Base-by-base conservation (phyloP, 164 flowering plant genomes). In the Malania oleifera region DNA sequence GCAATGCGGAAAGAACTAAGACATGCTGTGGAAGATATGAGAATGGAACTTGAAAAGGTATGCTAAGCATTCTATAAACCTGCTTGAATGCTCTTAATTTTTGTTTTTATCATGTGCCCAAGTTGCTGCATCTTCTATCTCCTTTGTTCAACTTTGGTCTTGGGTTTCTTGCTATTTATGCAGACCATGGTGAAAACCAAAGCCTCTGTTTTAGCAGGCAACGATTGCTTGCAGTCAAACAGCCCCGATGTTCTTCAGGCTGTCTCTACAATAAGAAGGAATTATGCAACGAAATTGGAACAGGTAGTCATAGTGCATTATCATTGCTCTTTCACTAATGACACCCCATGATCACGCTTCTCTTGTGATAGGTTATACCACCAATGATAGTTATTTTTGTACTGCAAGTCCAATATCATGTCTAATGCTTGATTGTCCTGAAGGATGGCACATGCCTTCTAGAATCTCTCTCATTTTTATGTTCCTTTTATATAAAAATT, bases 1-100 rank as follows among this genome's bases (percentile, higher is more conserved):
- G 88, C 74, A 47, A 80, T 90, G 97, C 69, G 82, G 2, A 80
- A 81, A 73, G 95, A 90, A 70, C 81, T 86, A 66, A 79, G 89
- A 66, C 57, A 82, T 77, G 92, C 92, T 63, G 85, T 87, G 60
- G 84, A 84, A 54, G 92, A 83, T 59, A 90, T 88, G 52, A 80
- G 70, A 61, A 75, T 66, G 40, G 92, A 83, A 67, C 77, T 86
- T 64, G 83, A 76, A 64, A 88, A 81, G 39, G 95, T 86, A 37
- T 56, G 75, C 54, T 55, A 48, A 23, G 5, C 60, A 15, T 56
- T 43, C 4, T 57, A 1, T 50, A 26, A 10, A 29, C 38, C 29
- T 55, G 45, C 35, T 26, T 18, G 5, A 14, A 25, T 59, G 28
- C 17, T 44, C 29, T 49, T 52, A n/a, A 50, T 14, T 50, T 24